Evolutionary conservation across 164 flowering plant species (phyloP).

Genomic region (Magnolia officinalis): DNA sequence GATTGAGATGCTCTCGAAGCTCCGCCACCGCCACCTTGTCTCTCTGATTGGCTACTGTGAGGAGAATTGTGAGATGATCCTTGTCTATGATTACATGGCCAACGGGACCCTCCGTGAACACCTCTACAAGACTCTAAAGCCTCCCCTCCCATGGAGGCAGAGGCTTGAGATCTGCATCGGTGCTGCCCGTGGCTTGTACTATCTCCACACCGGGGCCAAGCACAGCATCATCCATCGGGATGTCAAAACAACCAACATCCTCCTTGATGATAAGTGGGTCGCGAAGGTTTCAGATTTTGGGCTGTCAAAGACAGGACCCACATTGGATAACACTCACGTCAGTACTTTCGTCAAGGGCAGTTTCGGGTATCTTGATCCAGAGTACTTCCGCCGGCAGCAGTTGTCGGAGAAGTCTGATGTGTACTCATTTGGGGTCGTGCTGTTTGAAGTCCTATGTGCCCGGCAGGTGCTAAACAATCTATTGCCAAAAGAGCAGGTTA

Average conservation of each 20-base stretch:
- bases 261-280: conserved; percentile 48
- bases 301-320: conserved; percentile 42
- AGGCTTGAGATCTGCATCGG: conserved; percentile 52
- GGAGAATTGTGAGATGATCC: conserved; percentile 42
- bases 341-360: conserved; percentile 52
- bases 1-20: conserved; percentile 53
- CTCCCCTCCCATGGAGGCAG: conserved; percentile 42
- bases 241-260: conserved; percentile 50
- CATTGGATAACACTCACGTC: conserved; percentile 37
- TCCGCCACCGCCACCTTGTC: conserved; percentile 45
- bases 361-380: conserved; percentile 54
- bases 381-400: conserved; percentile 45
- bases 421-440: conserved; percentile 50
- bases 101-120: conserved; percentile 44
- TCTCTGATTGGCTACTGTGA: conserved; percentile 50
- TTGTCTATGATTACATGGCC: conserved; percentile 52
- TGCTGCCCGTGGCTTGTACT: conserved; percentile 48
- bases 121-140: conserved; percentile 35
- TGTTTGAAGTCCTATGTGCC: conserved; percentile 45
- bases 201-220: conserved; percentile 48
- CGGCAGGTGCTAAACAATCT: conserved; percentile 28
- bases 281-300: conserved; percentile 60
- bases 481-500: conserved; percentile 31
- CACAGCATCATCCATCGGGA: conserved; percentile 48
- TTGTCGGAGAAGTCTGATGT: conserved; percentile 47